Evolutionary conservation across 148 eudicot species (phyloP).

Genomic region (Cornus kousa): DNA sequence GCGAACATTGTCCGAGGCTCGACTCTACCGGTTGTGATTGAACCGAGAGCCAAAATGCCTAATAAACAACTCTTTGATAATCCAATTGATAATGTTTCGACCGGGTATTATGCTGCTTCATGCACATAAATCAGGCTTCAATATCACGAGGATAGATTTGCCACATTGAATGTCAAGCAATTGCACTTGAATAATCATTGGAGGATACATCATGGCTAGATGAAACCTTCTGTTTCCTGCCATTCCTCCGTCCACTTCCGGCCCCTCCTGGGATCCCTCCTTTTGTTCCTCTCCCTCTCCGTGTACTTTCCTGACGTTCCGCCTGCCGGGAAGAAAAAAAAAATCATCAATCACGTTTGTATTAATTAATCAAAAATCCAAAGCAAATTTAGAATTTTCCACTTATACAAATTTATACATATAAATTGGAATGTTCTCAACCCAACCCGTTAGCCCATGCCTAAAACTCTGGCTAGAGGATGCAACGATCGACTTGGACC

Average conservation of each 20-base stretch:
- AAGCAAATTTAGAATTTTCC: too few relatives aligned
- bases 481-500: too few relatives aligned
- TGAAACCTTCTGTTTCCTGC: constrained; percentile 21
- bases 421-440: too few relatives aligned
- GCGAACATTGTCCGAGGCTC: too few relatives aligned
- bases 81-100: not conserved
- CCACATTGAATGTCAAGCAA: not conserved
- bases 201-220: constrained; percentile 9
- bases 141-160: not conserved
- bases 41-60: not conserved
- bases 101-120: not conserved
- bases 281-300: constrained; percentile 15
- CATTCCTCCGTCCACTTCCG: constrained; percentile 15
- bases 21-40: not conserved
- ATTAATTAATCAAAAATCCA: too few relatives aligned
- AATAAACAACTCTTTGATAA: not conserved
- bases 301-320: constrained; percentile 12
- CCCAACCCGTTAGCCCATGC: too few relatives aligned
- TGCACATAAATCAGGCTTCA: not conserved
- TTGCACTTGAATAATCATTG: not conserved
- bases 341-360: too few relatives aligned
- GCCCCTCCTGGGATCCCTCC: constrained; percentile 15
- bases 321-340: constrained; percentile 13
- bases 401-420: too few relatives aligned
- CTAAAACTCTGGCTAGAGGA: too few relatives aligned